A percentile compares a stretch with the other conserved stretches of the same genome.
Conservation (phyloP, 2,329 filamentous ascomycete species). For the Neopestalotiopsis sp. region DNA sequence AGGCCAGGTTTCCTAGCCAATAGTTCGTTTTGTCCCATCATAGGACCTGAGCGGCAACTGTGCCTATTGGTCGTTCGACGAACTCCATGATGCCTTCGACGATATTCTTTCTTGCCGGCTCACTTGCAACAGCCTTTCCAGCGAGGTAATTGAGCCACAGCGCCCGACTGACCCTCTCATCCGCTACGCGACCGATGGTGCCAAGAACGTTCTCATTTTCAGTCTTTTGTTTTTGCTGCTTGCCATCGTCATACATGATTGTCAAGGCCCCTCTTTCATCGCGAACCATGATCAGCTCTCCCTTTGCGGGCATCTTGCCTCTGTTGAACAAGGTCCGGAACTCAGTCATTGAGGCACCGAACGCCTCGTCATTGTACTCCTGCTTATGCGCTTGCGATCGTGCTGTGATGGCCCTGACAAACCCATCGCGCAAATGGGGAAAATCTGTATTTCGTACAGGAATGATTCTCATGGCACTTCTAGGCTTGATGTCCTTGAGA, state of each 20-base stretch:
- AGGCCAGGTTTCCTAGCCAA: neutral
- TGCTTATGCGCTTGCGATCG: slow-evolving; percentile 65
- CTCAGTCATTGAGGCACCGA: slow-evolving; percentile 74
- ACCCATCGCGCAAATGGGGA: slow-evolving; percentile 87
- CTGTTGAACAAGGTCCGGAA: slow-evolving; percentile 86
- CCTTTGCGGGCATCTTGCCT: slow-evolving; percentile 79
- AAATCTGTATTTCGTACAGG: slow-evolving; percentile 96
- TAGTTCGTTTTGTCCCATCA: neutral
- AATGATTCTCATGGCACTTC: slow-evolving; percentile 81
- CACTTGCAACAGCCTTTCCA: slow-evolving; percentile 85
- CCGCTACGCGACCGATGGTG: slow-evolving; percentile 72
- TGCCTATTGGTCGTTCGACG: slow-evolving; percentile 86
- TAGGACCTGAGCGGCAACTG: slow-evolving; percentile 43
- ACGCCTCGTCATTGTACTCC: slow-evolving; percentile 71
- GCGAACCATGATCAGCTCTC: slow-evolving; percentile 75
- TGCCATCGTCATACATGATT: slow-evolving; percentile 67
- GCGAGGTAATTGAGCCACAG: slow-evolving; percentile 92
- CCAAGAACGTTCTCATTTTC: slow-evolving; percentile 63
- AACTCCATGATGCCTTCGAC: slow-evolving; percentile 88
- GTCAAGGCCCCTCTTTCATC: slow-evolving; percentile 69
- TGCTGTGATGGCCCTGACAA: slow-evolving; percentile 82
- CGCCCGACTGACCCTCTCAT: slow-evolving; percentile 80
- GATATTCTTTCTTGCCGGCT: slow-evolving; percentile 79
- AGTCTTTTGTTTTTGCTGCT: slow-evolving; percentile 36
- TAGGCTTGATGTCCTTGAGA: slow-evolving; percentile 68